Percentiles rank a stretch among this genome's conserved stretches.
Evolutionary conservation across 352 stramenopile species (phyloP).

Genomic region (Phytophthora crassamura): DNA sequence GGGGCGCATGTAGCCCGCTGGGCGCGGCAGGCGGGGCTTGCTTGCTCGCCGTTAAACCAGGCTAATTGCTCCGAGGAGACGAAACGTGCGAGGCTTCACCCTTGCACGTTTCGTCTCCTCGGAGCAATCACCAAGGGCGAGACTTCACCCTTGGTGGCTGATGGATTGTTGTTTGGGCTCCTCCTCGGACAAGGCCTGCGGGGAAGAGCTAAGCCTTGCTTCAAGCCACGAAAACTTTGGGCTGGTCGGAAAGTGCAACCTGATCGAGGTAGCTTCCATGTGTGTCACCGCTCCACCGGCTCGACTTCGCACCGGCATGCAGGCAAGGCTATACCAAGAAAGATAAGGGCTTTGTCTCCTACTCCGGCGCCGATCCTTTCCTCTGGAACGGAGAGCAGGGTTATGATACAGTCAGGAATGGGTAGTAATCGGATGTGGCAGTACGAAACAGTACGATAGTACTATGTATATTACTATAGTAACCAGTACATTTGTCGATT

Average conservation of each 20-base stretch:
- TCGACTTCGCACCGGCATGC: slow-evolving; percentile 7
- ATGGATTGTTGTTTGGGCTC: not conserved
- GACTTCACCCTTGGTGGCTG: too few species aligned
- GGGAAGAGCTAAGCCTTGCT: slow-evolving; percentile 3
- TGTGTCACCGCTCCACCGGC: slow-evolving; percentile 3
- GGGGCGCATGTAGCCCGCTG: too few species aligned
- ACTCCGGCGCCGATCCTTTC: slow-evolving; percentile 17
- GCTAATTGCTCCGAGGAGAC: too few species aligned
- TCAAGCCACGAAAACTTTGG: slow-evolving; percentile 16
- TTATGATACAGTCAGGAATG: slow-evolving; percentile 5
- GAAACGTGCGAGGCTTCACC: too few species aligned
- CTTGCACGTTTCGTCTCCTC: too few species aligned
- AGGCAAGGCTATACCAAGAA: slow-evolving; percentile 20
- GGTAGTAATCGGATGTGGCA: too few species aligned
- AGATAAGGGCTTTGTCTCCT: slow-evolving; percentile 27
- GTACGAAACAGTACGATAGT: too few species aligned
- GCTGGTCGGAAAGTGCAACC: not conserved
- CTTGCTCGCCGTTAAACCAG: too few species aligned
- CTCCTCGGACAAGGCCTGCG: not conserved
- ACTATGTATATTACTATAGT: too few species aligned
- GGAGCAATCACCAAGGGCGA: too few species aligned
- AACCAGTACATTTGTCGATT: too few species aligned
- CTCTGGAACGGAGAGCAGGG: slow-evolving; percentile 25
- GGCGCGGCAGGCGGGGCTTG: too few species aligned
- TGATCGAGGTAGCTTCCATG: not conserved